Conservation (phyloP, 805 yeast genomes). For the Candida qinlingensis region DNA sequence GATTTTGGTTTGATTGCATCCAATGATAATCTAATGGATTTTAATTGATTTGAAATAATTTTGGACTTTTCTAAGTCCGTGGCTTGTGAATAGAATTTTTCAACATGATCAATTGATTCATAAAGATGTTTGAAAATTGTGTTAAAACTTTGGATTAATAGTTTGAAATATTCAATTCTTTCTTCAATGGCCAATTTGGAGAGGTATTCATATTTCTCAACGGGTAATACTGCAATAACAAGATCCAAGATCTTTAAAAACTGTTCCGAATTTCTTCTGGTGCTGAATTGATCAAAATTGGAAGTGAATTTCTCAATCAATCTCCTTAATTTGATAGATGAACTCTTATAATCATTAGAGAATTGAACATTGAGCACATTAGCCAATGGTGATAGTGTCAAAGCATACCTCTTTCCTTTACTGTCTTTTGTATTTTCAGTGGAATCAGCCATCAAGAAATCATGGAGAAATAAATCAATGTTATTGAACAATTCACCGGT, state of each 20-base stretch:
- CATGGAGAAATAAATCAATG: slow-evolving; percentile 32
- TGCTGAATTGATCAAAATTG: slow-evolving; percentile 19
- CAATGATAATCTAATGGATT: slow-evolving; percentile 43
- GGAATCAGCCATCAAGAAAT: slow-evolving; percentile 30
- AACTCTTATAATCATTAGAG: slow-evolving; percentile 40
- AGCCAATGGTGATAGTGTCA: slow-evolving; percentile 55
- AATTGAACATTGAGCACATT: slow-evolving; percentile 53
- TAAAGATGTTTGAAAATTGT: slow-evolving; percentile 35
- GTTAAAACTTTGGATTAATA: slow-evolving; percentile 31
- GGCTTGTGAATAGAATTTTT: slow-evolving; percentile 45
- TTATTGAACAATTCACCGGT: slow-evolving; percentile 13
- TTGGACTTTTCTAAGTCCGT: slow-evolving; percentile 47
- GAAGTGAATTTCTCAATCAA: slow-evolving; percentile 26
- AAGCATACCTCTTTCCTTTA: slow-evolving; percentile 25
- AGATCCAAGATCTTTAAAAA: slow-evolving; percentile 37
- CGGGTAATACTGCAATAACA: slow-evolving; percentile 46
- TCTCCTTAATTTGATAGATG: slow-evolving; percentile 37
- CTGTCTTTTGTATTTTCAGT: slow-evolving; percentile 19
- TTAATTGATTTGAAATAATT: slow-evolving; percentile 50
- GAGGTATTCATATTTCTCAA: slow-evolving; percentile 38
- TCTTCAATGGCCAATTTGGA: slow-evolving; percentile 27
- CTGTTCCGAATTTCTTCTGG: slow-evolving; percentile 17
- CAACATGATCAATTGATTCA: slow-evolving; percentile 30
- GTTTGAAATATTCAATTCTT: slow-evolving; percentile 30
- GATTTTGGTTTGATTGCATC: slow-evolving; percentile 37